Percentiles rank a stretch among this genome's conserved stretches.
phyloP scores from a whole-genome alignment of 2,329 filamentous ascomycete genomes.

The Cladosporium sp. region DNA sequence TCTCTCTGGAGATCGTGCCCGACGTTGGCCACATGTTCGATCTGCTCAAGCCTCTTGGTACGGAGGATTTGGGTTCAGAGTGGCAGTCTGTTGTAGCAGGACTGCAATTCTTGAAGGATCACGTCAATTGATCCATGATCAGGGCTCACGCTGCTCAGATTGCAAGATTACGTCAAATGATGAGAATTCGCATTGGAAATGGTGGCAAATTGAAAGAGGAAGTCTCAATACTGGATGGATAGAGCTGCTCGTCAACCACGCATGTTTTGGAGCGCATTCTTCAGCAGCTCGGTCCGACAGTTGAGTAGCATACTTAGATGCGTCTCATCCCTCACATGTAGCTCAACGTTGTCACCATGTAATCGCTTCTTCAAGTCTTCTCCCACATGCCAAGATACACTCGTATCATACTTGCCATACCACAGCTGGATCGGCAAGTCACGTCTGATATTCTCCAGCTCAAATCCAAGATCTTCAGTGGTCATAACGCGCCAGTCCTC shows the following conservation, averaged over 20 bases:
- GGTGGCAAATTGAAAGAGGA: too few species aligned
- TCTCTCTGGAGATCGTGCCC: slow-evolving; percentile 14
- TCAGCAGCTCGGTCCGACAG: too few species aligned
- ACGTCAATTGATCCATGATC: neutral
- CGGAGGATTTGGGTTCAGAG: slow-evolving; percentile 14
- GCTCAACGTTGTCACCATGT: neutral
- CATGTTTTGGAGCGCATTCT: too few species aligned
- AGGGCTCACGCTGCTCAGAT: too few species aligned
- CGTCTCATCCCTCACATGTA: neutral
- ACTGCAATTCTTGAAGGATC: slow-evolving; percentile 16
- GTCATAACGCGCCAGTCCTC: slow-evolving; percentile 2
- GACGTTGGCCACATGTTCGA: slow-evolving; percentile 22
- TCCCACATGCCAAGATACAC: neutral
- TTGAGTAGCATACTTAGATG: neutral
- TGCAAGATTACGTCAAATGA: too few species aligned
- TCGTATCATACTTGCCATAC: slow-evolving; percentile 3
- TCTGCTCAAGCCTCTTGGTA: slow-evolving; percentile 16
- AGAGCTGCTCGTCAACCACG: too few species aligned
- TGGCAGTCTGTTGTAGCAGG: slow-evolving; percentile 17
- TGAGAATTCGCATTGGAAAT: too few species aligned
- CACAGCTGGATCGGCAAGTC: slow-evolving; percentile 1
- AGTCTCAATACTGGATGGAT: too few species aligned
- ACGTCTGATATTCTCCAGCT: neutral
- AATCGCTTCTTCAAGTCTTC: neutral
- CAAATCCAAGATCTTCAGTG: neutral